A percentile compares a stretch with the other conserved stretches of the same genome.
Conservation (phyloP, 768 basidiomycete species). For the Tephrocybe sp. region DNA sequence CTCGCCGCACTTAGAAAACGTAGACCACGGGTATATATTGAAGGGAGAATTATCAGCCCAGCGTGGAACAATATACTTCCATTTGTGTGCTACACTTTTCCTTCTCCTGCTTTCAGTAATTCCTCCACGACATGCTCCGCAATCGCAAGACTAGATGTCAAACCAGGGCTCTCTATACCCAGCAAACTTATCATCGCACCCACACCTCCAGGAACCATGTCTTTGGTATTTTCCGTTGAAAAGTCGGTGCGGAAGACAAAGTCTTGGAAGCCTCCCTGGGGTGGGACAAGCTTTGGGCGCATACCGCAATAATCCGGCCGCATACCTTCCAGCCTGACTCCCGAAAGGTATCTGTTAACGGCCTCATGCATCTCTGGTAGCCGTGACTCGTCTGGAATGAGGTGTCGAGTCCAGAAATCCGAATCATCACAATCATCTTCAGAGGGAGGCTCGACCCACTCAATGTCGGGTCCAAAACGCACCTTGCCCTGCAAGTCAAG, state of each 20-base stretch:
- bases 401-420: slow-evolving; percentile 75
- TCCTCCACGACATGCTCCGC: slow-evolving; percentile 79
- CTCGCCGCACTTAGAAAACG: slow-evolving; percentile 34
- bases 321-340: slow-evolving; percentile 55
- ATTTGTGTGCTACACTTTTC: slow-evolving; percentile 6
- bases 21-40: slow-evolving; percentile 10
- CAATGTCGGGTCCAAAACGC: slow-evolving; percentile 90
- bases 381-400: slow-evolving; percentile 61
- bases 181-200: slow-evolving; percentile 75
- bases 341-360: slow-evolving; percentile 73
- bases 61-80: slow-evolving; percentile 8
- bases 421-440: slow-evolving; percentile 41
- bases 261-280: slow-evolving; percentile 77
- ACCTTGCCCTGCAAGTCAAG: slow-evolving; percentile 82
- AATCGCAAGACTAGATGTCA: slow-evolving; percentile 85
- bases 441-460: slow-evolving; percentile 69
- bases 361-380: slow-evolving; percentile 65
- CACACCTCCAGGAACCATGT: slow-evolving; percentile 18
- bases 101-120: slow-evolving; percentile 31
- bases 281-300: slow-evolving; percentile 82
- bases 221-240: slow-evolving; percentile 29
- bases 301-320: slow-evolving; percentile 83
- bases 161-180: slow-evolving; percentile 91
- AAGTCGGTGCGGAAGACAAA: slow-evolving; percentile 73
- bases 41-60: neutral